Evolutionary conservation across 208 protist genomes (phyloP), one percentile per base, ranked within the genome.

Genomic region (Leishmania martiniquensis): DNA sequence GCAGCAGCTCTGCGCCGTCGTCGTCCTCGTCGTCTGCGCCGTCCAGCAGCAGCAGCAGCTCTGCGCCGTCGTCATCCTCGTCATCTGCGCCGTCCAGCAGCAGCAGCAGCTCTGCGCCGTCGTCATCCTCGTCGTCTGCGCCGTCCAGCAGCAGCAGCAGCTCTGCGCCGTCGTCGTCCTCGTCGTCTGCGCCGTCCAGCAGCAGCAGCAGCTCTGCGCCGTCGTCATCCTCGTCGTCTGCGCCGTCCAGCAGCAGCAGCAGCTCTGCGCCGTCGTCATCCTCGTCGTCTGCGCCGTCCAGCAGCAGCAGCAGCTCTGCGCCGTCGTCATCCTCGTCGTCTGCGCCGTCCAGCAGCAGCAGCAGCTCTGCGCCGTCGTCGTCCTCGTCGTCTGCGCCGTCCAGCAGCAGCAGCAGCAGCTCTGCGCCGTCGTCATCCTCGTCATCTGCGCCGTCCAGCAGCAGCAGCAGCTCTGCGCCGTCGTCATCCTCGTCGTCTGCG

Each of bases 11-110:
- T 29, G 54, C 54, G 54, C 54, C 54, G 54, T 59, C 52, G 52
- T 57, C 52, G 52, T 57, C 54, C 17, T 59, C 54, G 54, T 59
- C 54, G 54, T 59, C 54, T 59, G 54, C 54, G 54, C 54, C 54
- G 54, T 59, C 54, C 54, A 59, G 54, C 54, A 59, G n/a, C n/a
- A n/a, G n/a, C n/a, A n/a, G 54, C 54, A 59, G 54, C 54, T 59
- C 54, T 29, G 54, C 54, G 54, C 54, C 54, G 54, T 59, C 54
- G 10, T 59, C 52, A 20, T 57, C 52, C 52, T 57, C 54, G 25
- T 59, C 54, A 25, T 59, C 54, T 59, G 54, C 54, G 54, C 54
- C 54, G 54, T 29, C 54, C 54, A 59, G 54, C 54, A 59, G n/a
- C n/a, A n/a, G n/a, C n/a, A n/a, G 54, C 54, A 59, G 54, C 54